These are phyloP conservation scores for Collybiopsis confluens DNA, from an alignment of 768 basidiomycete species.

Conservation along the genomic window DNA sequence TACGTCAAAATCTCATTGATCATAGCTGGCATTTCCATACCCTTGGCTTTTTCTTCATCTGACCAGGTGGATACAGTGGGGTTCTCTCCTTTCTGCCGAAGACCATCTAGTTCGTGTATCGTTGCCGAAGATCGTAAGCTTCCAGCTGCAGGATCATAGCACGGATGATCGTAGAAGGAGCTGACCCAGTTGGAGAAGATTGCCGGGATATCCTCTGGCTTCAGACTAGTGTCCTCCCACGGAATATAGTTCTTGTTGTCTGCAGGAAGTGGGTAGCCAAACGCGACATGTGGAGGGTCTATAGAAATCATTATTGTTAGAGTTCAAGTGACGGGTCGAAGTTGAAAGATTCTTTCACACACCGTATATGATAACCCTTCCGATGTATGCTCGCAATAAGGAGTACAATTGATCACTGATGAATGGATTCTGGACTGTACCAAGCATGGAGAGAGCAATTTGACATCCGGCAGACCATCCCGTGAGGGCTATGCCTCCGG, in stretches of 20 bases:
- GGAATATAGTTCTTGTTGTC: slow-evolving; percentile 8
- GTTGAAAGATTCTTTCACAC: not conserved
- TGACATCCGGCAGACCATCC: slow-evolving; percentile 18
- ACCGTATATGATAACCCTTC: slow-evolving; percentile 14
- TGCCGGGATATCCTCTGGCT: slow-evolving; percentile 5
- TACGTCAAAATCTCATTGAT: slow-evolving; percentile 7
- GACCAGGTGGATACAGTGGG: slow-evolving; percentile 8
- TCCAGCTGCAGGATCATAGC: not conserved
- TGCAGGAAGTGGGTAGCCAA: slow-evolving; percentile 12
- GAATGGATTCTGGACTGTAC: slow-evolving; percentile 5
- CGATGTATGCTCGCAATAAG: slow-evolving; percentile 10
- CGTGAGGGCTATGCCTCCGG: slow-evolving; percentile 16
- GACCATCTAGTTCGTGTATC: slow-evolving; percentile 1
- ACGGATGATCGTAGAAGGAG: slow-evolving; percentile 13
- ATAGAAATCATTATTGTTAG: not conserved
- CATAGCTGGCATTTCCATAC: slow-evolving; percentile 1
- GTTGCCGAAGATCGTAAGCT: not conserved
- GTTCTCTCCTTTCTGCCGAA: slow-evolving; percentile 1
- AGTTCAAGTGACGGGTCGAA: not conserved
- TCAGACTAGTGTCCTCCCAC: slow-evolving; percentile 6
- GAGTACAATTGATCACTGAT: slow-evolving; percentile 1
- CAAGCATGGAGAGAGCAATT: slow-evolving; percentile 7
- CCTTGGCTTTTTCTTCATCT: slow-evolving; percentile 4
- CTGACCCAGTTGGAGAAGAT: slow-evolving; percentile 11
- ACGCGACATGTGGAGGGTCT: slow-evolving; percentile 11